Base-by-base conservation (phyloP, 306 rosid species). In the Canavalia gladiata region DNA sequence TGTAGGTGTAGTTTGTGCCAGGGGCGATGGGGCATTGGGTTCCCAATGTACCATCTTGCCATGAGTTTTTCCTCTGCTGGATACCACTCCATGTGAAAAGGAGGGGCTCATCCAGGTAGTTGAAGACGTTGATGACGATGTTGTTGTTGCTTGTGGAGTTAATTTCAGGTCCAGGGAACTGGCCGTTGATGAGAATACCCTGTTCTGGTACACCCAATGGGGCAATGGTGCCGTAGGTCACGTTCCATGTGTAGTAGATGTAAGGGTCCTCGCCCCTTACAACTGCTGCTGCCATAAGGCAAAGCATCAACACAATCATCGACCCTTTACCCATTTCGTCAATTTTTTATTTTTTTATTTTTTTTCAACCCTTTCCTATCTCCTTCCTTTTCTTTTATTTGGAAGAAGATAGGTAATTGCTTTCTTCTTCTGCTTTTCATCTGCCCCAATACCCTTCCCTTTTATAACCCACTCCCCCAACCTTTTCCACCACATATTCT, bases 31-130 rank as follows among this genome's bases (percentile, higher is more conserved):
- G 97, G 79, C 99, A 95, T 56, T 82, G 87, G 33, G 92, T 63
- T 34, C 97, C 99, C 82, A 7, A 42, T 42, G 85, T 76, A 7
- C 99, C 99, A 47, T 95, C 97, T 35, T 87, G 93, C 99, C 99
- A 95, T 0, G 97, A 83, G 81, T 95, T 95, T 79, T 95, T 95
- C 80, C 97, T 86, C 0, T 90, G 94, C 29, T 95, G 98, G 63
- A 92, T 4, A 9, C 98, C 98, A 2, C 74, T 78, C 97, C 97
- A 95, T 4, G 94, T 90, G 37, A 95, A 54, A 8, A 95, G 92
- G 50, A 95, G 75, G 5, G 98, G 97, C 86, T 95, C 97, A 13
- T 95, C 94, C 0, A 93, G 88, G 78, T 89, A 76, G 83, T 95
- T 95, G 85, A 89, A 85, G 62, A 95, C 80, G 1, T 95, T 95